Evolutionary conservation across 371 early-diverging fungal species (phyloP), one percentile per base, ranked within the genome.

Genomic region (Mucor racemosus): DNA sequence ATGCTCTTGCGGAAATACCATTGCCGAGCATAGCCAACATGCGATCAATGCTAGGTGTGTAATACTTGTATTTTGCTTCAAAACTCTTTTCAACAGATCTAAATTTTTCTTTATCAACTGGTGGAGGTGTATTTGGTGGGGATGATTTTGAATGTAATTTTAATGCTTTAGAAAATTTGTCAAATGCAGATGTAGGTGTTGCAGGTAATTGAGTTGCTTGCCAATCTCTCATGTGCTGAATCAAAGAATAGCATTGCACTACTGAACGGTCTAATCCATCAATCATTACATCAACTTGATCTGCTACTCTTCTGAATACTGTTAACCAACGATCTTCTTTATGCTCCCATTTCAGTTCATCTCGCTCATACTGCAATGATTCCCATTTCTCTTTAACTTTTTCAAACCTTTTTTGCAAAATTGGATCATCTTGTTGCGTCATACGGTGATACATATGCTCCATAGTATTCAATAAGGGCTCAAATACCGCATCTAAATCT

Each of bases 31-130:
- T 87, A 19, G 67, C 74, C 7, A 89, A 74, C 86, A 86, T 84
- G 58, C 84, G 80, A 57, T 82, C 84, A 33, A 89, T 84, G 13
- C 84, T 81, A 5, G 87, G 89, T 0, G 84, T 78, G 60, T 86
- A 89, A 64, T 87, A 86, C 68, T 87, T 86, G 72, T 81, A 80
- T 64, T 86, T 87, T 31, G 86, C 86, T 65, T 89, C 88, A 67
- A 89, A 86, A n/a, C 77, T 81, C 67, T 85, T 85, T 69, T 79
- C 84, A 39, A 82, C 70, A 0, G 80, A 78, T 55, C 79, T 76
- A 57, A 84, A 82, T 41, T 82, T 81, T 17, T 86, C 85, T 19
- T 75, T 75, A 58, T 84, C 86, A 9, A 89, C 74, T 44, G 26
- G 69, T 48, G 56, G 42, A 39, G 34, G 59, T 65, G 36, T 72